Evolutionary conservation across 257 asterid species (phyloP), one percentile per base, ranked within the genome.

Genomic region (Henckelia pumila): DNA sequence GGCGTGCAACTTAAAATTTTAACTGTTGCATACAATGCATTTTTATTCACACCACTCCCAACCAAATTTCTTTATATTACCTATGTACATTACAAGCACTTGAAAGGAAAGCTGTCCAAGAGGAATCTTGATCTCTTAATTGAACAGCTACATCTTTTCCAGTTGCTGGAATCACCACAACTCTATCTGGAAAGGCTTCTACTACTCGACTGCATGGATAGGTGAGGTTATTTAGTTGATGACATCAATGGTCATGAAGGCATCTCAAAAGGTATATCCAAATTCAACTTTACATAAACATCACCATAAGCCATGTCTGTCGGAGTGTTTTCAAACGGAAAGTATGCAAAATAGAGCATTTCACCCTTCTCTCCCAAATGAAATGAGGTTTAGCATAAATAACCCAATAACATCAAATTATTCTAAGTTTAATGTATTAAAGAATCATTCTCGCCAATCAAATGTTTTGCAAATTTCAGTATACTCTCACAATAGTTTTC

Each of bases 61-160:
- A 25, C 47, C 19, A 32, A 40, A 67, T 6, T 53, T 64, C 30
- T 68, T 28, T 21, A 50, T 21, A 59, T 59, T 80, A 84, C 98
- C 93, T 83, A 44, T 89, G 85, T 63, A 77, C 76, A 66, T 75
- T 74, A 71, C 5, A 40, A 69, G 83, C 87, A 35, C 80, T 47
- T 22, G 88, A 83, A 63, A 89, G 87, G 75, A 92, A 92, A 75
- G 78, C 67, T 63, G 71, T 50, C 97, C 96, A 92, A 7, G 96
- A 83, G 25, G 74, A 49, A 71, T 92, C 97, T 73, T 86, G 84
- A 73, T 61, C 40, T 77, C 98, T 81, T 70, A 92, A 75, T 59
- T 77, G 82, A 75, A 88, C 80, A 28, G 81, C 80, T 73, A 86
- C 58, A 61, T 86, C 93, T 72, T 79, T 80, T 74, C 95, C 95